Base-by-base conservation (phyloP, 2,329 filamentous ascomycete genomes). In the Furcasterigmium sp. region DNA sequence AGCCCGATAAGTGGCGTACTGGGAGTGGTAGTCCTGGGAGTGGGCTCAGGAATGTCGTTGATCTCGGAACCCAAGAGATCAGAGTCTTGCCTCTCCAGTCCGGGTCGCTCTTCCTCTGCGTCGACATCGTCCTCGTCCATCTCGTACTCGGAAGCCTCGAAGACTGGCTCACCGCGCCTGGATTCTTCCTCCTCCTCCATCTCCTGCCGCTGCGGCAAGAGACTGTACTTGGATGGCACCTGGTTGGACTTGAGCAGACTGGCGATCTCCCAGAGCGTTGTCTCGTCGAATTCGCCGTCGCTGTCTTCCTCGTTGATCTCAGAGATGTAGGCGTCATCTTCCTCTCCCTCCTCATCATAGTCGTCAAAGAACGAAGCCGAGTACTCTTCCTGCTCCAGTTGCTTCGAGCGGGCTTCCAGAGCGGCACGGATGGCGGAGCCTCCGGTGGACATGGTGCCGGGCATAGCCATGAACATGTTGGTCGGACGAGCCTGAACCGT, bases 211-310 rank as follows among this genome's bases (percentile, higher is more conserved):
- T 53, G 53, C 10, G 69, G 71, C 15, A 78, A 56, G 8, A 80
- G 57, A 51, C 73, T 80, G 34, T 72, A 55, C 50, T 67, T 73
- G 11, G 75, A 74, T 4, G 76, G 75, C 5, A 80, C 59, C 39
- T 71, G 58, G 43, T 73, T 69, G 3, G 71, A 66, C 56, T 74
- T 72, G 10, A 83, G 63, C 32, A 83, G 64, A 46, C 66, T 78
- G 45, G 78, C 79, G 60, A 84, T 83, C 55, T 83, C 78, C 75
- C 77, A 82, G 20, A 83, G 62, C 1, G 77, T 82, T 9, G 64
- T 73, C 60, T 83, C 79, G 47, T 82, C 79, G 49, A 82, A 81
- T 40, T 76, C 75, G 29, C 72, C 74, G 37, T 65, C 69, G 34
- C 57, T 57, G 30, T 64, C 57, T 21, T 60, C 59, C 15, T 59